Base-by-base conservation (phyloP, 805 yeast genomes). In the Metschnikowia chrysomelidarum region DNA sequence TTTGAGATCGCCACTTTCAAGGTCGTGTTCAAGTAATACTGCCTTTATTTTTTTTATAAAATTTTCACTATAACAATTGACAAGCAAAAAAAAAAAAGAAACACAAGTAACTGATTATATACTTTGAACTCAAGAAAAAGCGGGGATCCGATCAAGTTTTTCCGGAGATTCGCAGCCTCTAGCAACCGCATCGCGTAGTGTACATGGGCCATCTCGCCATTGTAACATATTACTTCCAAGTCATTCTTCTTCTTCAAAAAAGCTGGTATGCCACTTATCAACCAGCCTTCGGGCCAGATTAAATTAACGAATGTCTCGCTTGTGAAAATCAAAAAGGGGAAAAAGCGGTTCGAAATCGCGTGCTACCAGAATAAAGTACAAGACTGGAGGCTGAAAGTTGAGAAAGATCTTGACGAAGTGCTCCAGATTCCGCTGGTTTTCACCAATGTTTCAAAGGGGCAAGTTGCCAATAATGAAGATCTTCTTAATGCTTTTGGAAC, bases 351-450 rank as follows among this genome's bases (percentile, higher is more conserved):
- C 51, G 98, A 93, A 60, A 75, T 93, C 28, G 98, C 98, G 0
- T 93, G 98, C 55, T 93, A 93, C 59, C 96, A 87, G 54, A 93
- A 93, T 53, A 93, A 93, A 56, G 96, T 93, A 4, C 98, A 91
- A 58, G 98, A 93, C 59, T 93, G 88, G 78, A 72, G 97, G 49
- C 74, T 76, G 43, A 85, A 83, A 40, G 79, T 86, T 5, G 98
- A 93, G 54, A 91, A 87, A 49, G 96, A 93, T 56, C 59, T 93
- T 7, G 98, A 93, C 63, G 98, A 93, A 56, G 98, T 93, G 2
- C 67, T 93, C 23, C 98, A 93, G 58, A 87, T 93, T 34, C 96
- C 88, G n/a, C 96, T 85, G 58, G 95, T 93, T 1, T 93, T 93
- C 53, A 57, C 78, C 22, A 93, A 93, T 54, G 98, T 89, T 0